Evolutionary conservation across 345 rosid species (phyloP).

Genomic region (Euphorbia lathyris): DNA sequence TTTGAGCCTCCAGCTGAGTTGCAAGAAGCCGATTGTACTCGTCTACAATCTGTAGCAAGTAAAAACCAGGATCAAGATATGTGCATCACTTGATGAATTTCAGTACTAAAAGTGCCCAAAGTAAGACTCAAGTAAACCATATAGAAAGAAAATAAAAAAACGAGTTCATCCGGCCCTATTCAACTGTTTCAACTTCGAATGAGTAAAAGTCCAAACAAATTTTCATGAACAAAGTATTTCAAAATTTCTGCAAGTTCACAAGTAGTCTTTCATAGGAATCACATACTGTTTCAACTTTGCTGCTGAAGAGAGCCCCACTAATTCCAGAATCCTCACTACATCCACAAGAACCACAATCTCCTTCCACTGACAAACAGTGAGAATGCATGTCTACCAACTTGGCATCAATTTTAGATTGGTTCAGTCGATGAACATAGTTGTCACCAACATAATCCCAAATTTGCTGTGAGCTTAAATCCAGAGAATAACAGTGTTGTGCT

Average conservation of each 20-base stretch:
- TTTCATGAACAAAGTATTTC: not conserved
- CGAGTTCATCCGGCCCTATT: not conserved
- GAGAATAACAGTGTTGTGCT: conserved; percentile 83
- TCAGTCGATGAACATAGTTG: conserved; percentile 82
- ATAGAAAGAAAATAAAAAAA: not conserved
- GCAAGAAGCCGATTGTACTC: conserved; percentile 89
- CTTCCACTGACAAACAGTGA: conserved; percentile 56
- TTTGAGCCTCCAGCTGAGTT: conserved; percentile 67
- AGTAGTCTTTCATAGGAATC: conserved; percentile 6
- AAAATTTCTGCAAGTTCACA: conserved; percentile 6
- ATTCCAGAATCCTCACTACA: conserved; percentile 79
- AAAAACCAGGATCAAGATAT: conserved; percentile 13
- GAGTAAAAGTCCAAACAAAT: not conserved
- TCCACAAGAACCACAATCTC: conserved; percentile 60
- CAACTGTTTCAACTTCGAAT: not conserved
- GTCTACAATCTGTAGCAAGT: conserved; percentile 51
- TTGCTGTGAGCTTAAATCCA: conserved; percentile 84
- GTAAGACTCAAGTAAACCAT: not conserved
- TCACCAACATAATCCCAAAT: conserved; percentile 99
- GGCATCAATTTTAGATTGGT: conserved; percentile 85
- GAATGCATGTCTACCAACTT: conserved; percentile 58
- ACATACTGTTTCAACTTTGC: conserved; percentile 90
- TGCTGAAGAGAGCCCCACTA: conserved; percentile 65
- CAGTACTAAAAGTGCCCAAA: not conserved
- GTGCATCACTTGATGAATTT: not conserved